Conservation (phyloP, 2,329 filamentous ascomycete species). For the Hymenoscyphus fructigenus region DNA sequence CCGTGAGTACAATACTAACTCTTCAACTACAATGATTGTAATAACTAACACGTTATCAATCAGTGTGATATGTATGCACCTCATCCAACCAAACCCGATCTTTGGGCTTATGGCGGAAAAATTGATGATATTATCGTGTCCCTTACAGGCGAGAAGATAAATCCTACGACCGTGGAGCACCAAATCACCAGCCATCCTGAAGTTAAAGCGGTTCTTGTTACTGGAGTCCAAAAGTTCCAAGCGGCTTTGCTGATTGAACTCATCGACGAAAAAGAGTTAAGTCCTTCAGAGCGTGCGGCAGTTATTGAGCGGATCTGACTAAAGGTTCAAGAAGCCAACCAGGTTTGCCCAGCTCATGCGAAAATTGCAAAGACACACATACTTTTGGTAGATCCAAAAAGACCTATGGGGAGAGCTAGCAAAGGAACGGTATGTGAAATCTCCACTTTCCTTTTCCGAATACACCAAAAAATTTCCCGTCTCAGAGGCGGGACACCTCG, state of each 20-base stretch:
- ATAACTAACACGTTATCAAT: too few species aligned
- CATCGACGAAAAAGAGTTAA: constrained; percentile 27
- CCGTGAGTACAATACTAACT: too few species aligned
- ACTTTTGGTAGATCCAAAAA: constrained; percentile 33
- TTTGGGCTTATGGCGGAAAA: constrained; percentile 41
- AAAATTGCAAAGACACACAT: constrained; percentile 35
- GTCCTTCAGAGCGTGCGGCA: background rate
- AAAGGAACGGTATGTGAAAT: constrained; percentile 40
- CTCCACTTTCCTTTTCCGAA: too few species aligned
- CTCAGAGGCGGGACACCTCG: background rate
- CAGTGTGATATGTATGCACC: constrained; percentile 39
- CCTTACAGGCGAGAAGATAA: constrained; percentile 45
- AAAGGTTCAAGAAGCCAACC: constrained; percentile 37
- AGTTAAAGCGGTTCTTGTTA: constrained; percentile 36
- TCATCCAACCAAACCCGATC: constrained; percentile 38
- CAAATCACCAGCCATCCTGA: constrained; percentile 38
- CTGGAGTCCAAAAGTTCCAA: background rate
- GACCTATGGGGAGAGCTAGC: constrained; percentile 38
- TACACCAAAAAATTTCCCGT: too few species aligned
- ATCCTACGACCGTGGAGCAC: constrained; percentile 41
- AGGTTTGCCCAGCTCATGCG: constrained; percentile 32
- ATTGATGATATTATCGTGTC: constrained; percentile 44
- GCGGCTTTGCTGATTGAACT: background rate
- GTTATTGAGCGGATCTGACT: constrained; percentile 32
- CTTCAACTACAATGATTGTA: too few species aligned